Evolutionary conservation across 148 eudicot genomes (phyloP).

Genomic region (Amaranthus palmeri): DNA sequence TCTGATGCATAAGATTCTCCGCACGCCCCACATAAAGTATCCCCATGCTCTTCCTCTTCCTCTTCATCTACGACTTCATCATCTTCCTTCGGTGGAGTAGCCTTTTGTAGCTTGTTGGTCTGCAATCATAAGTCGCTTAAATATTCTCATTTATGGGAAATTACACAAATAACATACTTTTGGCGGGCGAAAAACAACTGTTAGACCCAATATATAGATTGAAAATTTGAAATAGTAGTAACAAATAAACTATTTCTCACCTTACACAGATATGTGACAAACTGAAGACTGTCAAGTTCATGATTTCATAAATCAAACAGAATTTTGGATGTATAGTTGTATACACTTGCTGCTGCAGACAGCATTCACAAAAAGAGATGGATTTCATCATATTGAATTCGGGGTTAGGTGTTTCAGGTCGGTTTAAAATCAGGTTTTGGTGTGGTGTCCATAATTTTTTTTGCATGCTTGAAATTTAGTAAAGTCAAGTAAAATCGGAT

Average conservation of each 20-base stretch:
- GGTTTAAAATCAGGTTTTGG: too few relatives aligned
- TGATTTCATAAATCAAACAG: background rate
- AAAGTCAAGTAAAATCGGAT: too few relatives aligned
- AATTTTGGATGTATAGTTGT: background rate
- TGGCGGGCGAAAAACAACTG: too few relatives aligned
- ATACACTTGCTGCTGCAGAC: background rate
- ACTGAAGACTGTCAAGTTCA: background rate
- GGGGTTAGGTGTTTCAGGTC: too few relatives aligned
- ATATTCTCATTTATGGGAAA: background rate
- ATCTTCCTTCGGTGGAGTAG: conserved; percentile 42
- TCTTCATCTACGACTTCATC: conserved; percentile 51
- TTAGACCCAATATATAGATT: background rate
- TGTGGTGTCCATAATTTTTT: too few relatives aligned
- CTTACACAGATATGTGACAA: too few relatives aligned
- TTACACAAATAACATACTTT: background rate
- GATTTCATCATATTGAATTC: too few relatives aligned
- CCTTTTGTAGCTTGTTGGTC: conserved; percentile 52
- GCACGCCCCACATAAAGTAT: conserved; percentile 82
- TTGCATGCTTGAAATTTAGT: too few relatives aligned
- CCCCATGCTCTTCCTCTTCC: conserved; percentile 79
- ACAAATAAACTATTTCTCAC: too few relatives aligned
- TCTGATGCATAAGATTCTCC: conserved; percentile 69
- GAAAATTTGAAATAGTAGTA: too few relatives aligned
- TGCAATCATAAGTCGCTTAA: conserved; percentile 35
- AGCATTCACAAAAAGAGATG: background rate